Evolutionary conservation across 495 filamentous ascomycete species (phyloP).

Genomic region (Saxispiralis lemnorum): DNA sequence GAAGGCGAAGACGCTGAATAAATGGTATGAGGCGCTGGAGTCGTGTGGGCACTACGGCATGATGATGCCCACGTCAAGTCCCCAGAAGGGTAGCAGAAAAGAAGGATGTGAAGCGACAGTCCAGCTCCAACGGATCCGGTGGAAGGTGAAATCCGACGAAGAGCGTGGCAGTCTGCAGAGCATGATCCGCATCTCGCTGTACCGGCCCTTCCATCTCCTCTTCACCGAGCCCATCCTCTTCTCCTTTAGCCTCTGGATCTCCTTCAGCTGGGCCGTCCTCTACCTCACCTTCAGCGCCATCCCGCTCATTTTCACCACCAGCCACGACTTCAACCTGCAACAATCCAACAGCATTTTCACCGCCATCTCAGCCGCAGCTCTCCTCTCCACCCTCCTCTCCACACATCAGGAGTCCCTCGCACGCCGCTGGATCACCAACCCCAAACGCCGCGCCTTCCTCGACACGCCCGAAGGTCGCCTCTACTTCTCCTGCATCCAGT

Average conservation of each 20-base stretch:
- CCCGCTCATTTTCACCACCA: slow-evolving; percentile 55
- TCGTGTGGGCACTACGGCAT: slow-evolving; percentile 47
- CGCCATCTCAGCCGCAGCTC: slow-evolving; percentile 49
- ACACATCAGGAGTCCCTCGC: slow-evolving; percentile 52
- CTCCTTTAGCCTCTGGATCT: slow-evolving; percentile 81
- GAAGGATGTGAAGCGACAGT: too few species aligned
- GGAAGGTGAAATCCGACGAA: slow-evolving; percentile 73
- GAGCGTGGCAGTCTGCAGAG: slow-evolving; percentile 48
- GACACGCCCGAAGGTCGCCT: slow-evolving; percentile 59
- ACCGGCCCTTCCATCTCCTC: slow-evolving; percentile 70
- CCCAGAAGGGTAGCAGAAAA: slow-evolving; percentile 18
- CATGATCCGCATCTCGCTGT: slow-evolving; percentile 62
- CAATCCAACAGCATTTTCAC: slow-evolving; percentile 57
- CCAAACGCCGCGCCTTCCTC: slow-evolving; percentile 2
- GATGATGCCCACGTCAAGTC: slow-evolving; percentile 20
- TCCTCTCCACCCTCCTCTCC: slow-evolving; percentile 53
- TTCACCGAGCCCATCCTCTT: slow-evolving; percentile 86
- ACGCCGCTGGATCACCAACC: slow-evolving; percentile 16
- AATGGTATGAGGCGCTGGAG: slow-evolving; percentile 63
- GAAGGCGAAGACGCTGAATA: slow-evolving; percentile 57
- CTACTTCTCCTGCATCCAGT: slow-evolving; percentile 65
- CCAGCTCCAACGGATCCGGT: slow-evolving; percentile 45
- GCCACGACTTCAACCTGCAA: slow-evolving; percentile 50
- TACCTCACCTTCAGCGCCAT: slow-evolving; percentile 70
- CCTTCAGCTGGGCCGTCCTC: slow-evolving; percentile 79